A percentile compares a stretch with the other conserved stretches of the same genome.
Conservation (phyloP, 2,329 filamentous ascomycete genomes). For the Albophoma yamanashiensis region DNA sequence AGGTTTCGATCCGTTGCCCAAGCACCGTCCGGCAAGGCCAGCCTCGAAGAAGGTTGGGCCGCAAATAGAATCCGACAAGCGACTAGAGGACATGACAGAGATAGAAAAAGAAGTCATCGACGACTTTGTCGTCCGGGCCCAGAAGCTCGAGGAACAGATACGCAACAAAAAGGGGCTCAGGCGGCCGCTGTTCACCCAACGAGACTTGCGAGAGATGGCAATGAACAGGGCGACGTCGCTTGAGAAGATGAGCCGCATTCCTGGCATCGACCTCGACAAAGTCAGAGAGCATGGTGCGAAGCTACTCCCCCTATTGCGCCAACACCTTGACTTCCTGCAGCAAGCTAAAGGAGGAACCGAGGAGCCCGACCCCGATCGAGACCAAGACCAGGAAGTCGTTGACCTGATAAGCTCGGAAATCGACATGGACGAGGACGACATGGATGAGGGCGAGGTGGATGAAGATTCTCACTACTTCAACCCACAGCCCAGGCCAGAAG, state of each 20-base stretch:
- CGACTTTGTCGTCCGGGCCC: constrained; percentile 54
- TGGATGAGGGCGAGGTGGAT: constrained; percentile 20
- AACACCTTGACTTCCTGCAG: constrained; percentile 33
- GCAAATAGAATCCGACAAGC: constrained; percentile 47
- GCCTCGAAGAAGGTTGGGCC: constrained; percentile 25
- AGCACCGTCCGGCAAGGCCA: constrained; percentile 25
- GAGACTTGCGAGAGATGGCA: constrained; percentile 62
- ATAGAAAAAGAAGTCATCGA: constrained; percentile 54
- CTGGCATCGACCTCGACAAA: constrained; percentile 50
- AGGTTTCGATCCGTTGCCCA: constrained; percentile 33
- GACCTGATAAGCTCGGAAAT: constrained; percentile 41
- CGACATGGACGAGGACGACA: constrained; percentile 26
- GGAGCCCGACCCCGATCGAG: constrained; percentile 13
- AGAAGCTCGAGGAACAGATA: constrained; percentile 47
- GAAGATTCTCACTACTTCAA: constrained; percentile 39
- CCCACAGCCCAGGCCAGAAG: constrained; percentile 14
- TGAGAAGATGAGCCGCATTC: constrained; percentile 52
- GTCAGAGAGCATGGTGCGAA: constrained; percentile 49
- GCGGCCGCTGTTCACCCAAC: constrained; percentile 55
- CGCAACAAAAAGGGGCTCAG: constrained; percentile 48
- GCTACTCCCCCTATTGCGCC: constrained; percentile 48
- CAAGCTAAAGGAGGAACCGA: constrained; percentile 32
- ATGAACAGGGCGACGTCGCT: constrained; percentile 53
- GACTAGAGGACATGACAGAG: constrained; percentile 42
- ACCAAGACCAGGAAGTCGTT: constrained; percentile 32